Conservation (phyloP, 2,329 filamentous ascomycete species). For the Neonectria hederae region DNA sequence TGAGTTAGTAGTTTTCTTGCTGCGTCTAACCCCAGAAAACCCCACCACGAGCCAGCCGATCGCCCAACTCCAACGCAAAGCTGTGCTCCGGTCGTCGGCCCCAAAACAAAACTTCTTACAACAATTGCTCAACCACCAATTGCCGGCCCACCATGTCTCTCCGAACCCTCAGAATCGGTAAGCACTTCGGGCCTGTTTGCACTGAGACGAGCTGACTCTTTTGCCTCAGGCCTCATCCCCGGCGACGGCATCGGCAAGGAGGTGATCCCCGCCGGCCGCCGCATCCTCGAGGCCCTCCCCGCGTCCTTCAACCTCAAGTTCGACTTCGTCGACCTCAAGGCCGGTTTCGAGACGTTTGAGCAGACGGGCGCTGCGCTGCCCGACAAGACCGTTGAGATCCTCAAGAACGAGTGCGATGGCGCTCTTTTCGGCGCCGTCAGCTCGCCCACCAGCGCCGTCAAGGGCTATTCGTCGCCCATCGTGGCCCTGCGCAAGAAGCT, state of each 20-base stretch:
- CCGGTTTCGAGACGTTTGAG: constrained; percentile 94
- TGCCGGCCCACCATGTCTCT: constrained; percentile 49
- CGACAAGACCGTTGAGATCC: constrained; percentile 87
- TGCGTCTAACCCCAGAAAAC: not conserved
- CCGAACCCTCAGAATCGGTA: constrained; percentile 56
- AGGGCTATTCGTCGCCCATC: constrained; percentile 96
- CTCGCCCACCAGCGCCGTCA: constrained; percentile 88
- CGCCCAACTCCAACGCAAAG: constrained; percentile 1
- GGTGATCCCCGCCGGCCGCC: constrained; percentile 94
- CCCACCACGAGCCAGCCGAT: constrained; percentile 14
- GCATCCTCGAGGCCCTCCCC: constrained; percentile 91
- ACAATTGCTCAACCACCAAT: constrained; percentile 34
- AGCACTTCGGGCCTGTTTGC: not conserved
- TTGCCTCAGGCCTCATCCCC: constrained; percentile 83
- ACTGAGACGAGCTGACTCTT: not conserved
- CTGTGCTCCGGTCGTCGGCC: constrained; percentile 41
- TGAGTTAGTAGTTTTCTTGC: not conserved
- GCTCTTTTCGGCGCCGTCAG: constrained; percentile 96
- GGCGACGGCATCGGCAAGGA: constrained; percentile 98
- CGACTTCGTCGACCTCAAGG: constrained; percentile 91
- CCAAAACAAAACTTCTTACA: constrained; percentile 35
- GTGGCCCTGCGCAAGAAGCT: constrained; percentile 96
- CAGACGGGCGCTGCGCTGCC: constrained; percentile 88
- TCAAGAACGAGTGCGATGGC: constrained; percentile 92
- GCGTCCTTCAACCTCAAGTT: constrained; percentile 92